These are phyloP conservation scores for Centrapalus pauciflorus DNA, from an alignment of 129 eudicot species.

Conservation along the genomic window DNA sequence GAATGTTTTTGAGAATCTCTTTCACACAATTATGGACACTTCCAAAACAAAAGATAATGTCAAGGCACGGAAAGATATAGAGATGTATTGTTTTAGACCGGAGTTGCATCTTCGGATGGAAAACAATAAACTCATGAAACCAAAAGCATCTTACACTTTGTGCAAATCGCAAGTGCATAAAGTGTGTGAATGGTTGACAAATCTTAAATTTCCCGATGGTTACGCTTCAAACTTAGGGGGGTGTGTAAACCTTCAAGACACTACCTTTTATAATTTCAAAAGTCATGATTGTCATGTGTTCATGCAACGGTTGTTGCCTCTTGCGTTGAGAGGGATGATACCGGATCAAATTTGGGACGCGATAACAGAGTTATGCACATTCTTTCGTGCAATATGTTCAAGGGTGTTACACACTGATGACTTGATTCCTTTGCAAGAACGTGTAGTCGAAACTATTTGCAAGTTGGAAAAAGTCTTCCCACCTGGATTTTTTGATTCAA, in stretches of 20 bases:
- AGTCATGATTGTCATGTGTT: conserved; percentile 18
- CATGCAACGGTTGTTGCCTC: neutral
- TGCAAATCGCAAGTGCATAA: neutral
- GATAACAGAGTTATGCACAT: neutral
- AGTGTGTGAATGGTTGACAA: conserved; percentile 13
- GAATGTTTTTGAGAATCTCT: conserved; percentile 15
- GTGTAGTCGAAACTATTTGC: neutral
- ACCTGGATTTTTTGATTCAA: neutral
- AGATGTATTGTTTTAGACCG: neutral
- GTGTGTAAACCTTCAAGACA: neutral
- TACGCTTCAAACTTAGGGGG: conserved; percentile 9
- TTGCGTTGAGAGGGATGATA: conserved; percentile 6
- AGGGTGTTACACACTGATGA: neutral
- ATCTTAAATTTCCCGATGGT: conserved; percentile 3
- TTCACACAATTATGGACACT: conserved; percentile 12
- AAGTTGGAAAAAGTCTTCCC: too few species aligned
- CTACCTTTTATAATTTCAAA: conserved; percentile 3
- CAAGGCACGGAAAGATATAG: conserved; percentile 1
- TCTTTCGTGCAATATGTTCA: conserved; percentile 3
- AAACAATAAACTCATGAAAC: neutral
- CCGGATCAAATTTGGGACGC: conserved; percentile 6
- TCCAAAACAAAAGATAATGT: conserved; percentile 8
- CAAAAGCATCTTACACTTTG: conserved; percentile 12
- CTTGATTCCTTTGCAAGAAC: neutral
- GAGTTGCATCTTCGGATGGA: too few species aligned